These are phyloP conservation scores for Obba rivulosa DNA, from an alignment of 768 basidiomycete genomes.

Conservation along the genomic window DNA sequence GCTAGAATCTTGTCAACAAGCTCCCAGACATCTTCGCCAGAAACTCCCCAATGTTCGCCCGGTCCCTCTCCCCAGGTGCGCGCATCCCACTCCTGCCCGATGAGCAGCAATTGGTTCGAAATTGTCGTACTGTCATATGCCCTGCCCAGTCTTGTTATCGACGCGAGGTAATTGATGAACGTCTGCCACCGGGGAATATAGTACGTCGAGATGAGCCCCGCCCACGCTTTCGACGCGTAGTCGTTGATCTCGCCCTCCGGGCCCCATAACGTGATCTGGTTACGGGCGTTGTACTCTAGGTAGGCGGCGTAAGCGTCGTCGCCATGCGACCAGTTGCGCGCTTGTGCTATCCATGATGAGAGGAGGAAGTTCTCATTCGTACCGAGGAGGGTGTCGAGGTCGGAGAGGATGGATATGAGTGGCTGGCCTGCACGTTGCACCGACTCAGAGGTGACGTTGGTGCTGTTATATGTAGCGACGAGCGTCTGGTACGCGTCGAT, in stretches of 20 bases:
- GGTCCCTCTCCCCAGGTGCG: constrained; percentile 14
- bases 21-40: too few relatives aligned
- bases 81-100: constrained; percentile 28
- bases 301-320: constrained; percentile 28
- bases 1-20: too few relatives aligned
- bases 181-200: constrained; percentile 31
- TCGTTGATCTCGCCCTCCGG: constrained; percentile 36
- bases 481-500: constrained; percentile 28
- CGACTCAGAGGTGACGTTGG: constrained; percentile 12
- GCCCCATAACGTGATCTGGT: constrained; percentile 41
- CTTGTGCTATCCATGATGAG: constrained; percentile 31
- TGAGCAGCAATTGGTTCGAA: constrained; percentile 21
- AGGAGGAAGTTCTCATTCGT: constrained; percentile 30
- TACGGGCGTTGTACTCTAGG: constrained; percentile 35
- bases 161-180: constrained; percentile 29
- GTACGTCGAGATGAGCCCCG: constrained; percentile 33
- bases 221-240: constrained; percentile 41
- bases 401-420: constrained; percentile 26
- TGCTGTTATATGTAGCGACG: constrained; percentile 23
- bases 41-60: constrained; percentile 6
- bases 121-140: constrained; percentile 26
- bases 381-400: constrained; percentile 30
- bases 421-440: constrained; percentile 21
- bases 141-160: constrained; percentile 21
- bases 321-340: constrained; percentile 24